Evolutionary conservation across 1,284 basidiomycete species (phyloP), one percentile per base, ranked within the genome.

Genomic region (Sphaerobolus stellatus): DNA sequence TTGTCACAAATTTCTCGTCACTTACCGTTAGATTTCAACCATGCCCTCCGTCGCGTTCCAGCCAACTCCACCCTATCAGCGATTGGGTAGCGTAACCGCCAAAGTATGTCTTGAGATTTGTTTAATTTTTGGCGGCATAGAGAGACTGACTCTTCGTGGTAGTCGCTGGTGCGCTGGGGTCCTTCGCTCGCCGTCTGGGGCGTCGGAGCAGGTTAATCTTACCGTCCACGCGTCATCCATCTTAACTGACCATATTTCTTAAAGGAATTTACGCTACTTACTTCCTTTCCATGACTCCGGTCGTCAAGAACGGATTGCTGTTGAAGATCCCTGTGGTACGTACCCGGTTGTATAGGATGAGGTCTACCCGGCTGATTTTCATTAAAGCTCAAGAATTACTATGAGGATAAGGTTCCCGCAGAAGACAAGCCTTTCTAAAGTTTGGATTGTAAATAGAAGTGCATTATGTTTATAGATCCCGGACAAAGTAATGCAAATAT

Each of bases 381-480:
- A 16, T 33, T 29, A 33, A 51, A 92, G 89, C 58, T 92, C 62
- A 81, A 82, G 25, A 70, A 62, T 54, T 88, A 89, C 72, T 91
- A 79, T 66, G 78, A 84, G 66, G 90, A 92, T 72, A 88, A 81
- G 62, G 87, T 78, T 0, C 90, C 88, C 16, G 82, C 82, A 45
- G 87, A 79, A 46, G 89, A 92, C 75, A 90, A 89, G 68, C 88
- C 90, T 2, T 90, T 91, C 75, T 92, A 77, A 78, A 43, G n/a
- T n/a, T n/a, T n/a, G n/a, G n/a, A n/a, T n/a, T n/a, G n/a, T n/a
- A n/a, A n/a, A n/a, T n/a, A n/a, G n/a, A n/a, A n/a, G n/a, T n/a
- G n/a, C n/a, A n/a, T n/a, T n/a, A n/a, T n/a, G n/a, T n/a, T n/a
- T n/a, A n/a, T n/a, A n/a, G n/a, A n/a, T n/a, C n/a, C n/a, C n/a